A percentile compares a stretch with the other conserved stretches of the same genome.
phyloP scores from a whole-genome alignment of 108 stramenopile species.

The Skeletonema tropicum region DNA sequence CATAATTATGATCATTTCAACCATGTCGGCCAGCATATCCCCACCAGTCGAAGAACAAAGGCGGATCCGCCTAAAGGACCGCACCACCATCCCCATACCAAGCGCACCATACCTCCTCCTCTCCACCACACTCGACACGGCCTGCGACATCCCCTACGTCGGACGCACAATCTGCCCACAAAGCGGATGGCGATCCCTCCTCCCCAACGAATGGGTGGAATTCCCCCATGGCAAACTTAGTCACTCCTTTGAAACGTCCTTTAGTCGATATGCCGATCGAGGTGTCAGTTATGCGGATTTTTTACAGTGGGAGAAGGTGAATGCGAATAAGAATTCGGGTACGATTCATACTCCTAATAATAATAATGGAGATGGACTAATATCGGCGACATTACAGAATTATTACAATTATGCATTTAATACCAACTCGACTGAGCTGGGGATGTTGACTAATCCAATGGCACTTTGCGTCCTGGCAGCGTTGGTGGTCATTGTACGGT shows the following conservation, averaged over 20 bases:
- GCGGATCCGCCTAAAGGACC: conserved; percentile 30
- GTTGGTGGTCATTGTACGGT: conserved; percentile 57
- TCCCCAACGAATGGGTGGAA: conserved; percentile 10
- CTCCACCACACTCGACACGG: conserved; percentile 31
- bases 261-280: conserved; percentile 11
- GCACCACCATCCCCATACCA: conserved; percentile 34
- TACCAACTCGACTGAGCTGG: conserved; percentile 37
- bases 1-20: neutral
- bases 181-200: conserved; percentile 18
- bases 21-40: conserved; percentile 8
- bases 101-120: conserved; percentile 42
- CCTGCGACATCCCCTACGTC: conserved; percentile 20
- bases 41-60: conserved; percentile 43
- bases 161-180: conserved; percentile 6
- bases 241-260: conserved; percentile 35
- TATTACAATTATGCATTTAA: conserved; percentile 47
- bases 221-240: conserved; percentile 43
- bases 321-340: neutral
- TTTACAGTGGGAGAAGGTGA: conserved; percentile 2
- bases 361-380: neutral
- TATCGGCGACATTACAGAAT: conserved; percentile 10
- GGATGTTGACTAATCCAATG: conserved; percentile 36
- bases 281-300: conserved; percentile 28
- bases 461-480: conserved; percentile 32
- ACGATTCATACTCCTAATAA: neutral